phyloP scores from a whole-genome alignment of 495 filamentous ascomycete genomes.

The Hypoxylon perforatum region DNA sequence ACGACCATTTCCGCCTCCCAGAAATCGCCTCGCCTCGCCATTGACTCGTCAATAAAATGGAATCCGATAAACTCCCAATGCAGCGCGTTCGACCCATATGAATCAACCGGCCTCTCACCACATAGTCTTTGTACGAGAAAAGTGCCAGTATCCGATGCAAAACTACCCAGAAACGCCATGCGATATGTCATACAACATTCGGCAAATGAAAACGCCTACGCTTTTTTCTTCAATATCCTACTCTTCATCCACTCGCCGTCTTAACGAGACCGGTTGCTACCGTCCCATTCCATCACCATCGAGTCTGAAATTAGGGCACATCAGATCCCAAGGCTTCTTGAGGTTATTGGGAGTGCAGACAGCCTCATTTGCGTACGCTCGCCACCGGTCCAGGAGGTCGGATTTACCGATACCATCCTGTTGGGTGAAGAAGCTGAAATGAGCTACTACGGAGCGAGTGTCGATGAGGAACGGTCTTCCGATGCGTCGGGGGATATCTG shows the following conservation, averaged over 20 bases:
- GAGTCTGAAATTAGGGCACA: slow-evolving; percentile 27
- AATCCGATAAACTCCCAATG: too few species aligned
- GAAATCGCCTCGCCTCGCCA: too few species aligned
- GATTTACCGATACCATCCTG: slow-evolving; percentile 56
- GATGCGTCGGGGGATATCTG: slow-evolving; percentile 36
- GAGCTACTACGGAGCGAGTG: slow-evolving; percentile 62
- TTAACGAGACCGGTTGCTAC: background rate
- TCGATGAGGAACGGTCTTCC: slow-evolving; percentile 59
- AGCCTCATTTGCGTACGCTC: slow-evolving; percentile 62
- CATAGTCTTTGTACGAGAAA: slow-evolving; percentile 2
- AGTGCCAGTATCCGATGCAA: slow-evolving; percentile 31
- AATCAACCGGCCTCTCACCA: slow-evolving; percentile 1
- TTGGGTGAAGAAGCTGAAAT: slow-evolving; percentile 59
- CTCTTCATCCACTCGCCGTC: background rate
- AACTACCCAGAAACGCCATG: slow-evolving; percentile 37
- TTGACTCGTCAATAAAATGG: too few species aligned
- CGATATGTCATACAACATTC: slow-evolving; percentile 27
- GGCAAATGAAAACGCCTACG: slow-evolving; percentile 10
- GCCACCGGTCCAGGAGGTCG: slow-evolving; percentile 63
- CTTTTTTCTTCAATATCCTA: slow-evolving; percentile 13
- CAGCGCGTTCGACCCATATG: too few species aligned
- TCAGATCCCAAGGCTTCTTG: slow-evolving; percentile 43
- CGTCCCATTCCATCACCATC: slow-evolving; percentile 24
- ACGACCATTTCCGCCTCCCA: too few species aligned
- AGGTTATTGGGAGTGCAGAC: slow-evolving; percentile 41